Conservation (phyloP, 805 yeast genomes). For the Monosporozyma aerobia region DNA sequence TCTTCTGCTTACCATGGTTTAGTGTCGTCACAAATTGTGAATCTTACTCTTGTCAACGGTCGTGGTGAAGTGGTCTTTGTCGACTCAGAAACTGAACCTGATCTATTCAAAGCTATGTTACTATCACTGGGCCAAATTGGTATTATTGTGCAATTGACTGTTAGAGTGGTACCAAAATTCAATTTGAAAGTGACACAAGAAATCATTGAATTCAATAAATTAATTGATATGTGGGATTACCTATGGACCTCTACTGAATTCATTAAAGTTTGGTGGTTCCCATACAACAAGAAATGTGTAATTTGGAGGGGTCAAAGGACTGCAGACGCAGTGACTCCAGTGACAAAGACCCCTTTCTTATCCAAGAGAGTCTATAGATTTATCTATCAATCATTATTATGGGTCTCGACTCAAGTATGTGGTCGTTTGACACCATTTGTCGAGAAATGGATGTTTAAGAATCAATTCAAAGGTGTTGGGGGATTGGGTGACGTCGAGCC, state of each 20-base stretch:
- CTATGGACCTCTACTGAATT: slow-evolving; percentile 88
- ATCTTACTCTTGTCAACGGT: slow-evolving; percentile 64
- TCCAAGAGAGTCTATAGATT: slow-evolving; percentile 72
- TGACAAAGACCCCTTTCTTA: slow-evolving; percentile 69
- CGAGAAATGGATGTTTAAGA: slow-evolving; percentile 74
- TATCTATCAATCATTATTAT: slow-evolving; percentile 69
- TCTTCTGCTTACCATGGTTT: slow-evolving; percentile 89
- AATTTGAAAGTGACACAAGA: slow-evolving; percentile 75
- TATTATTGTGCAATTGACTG: slow-evolving; percentile 72
- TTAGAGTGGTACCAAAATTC: slow-evolving; percentile 77
- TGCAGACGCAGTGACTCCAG: slow-evolving; percentile 48
- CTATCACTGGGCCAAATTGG: slow-evolving; percentile 89
- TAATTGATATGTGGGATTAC: slow-evolving; percentile 62
- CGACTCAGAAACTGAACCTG: slow-evolving; percentile 46
- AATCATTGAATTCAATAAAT: slow-evolving; percentile 65
- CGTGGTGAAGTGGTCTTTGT: slow-evolving; percentile 54
- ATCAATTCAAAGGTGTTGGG: slow-evolving; percentile 74
- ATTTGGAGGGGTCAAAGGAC: slow-evolving; percentile 87
- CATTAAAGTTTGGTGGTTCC: slow-evolving; percentile 96
- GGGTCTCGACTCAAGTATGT: slow-evolving; percentile 63
- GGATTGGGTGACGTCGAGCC: slow-evolving; percentile 49
- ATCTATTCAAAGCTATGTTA: slow-evolving; percentile 71
- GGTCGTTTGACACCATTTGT: slow-evolving; percentile 77
- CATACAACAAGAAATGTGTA: slow-evolving; percentile 77
- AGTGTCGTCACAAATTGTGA: slow-evolving; percentile 79